phyloP scores from a whole-genome alignment of 1,284 basidiomycete species.

The Athelia psychrophila region DNA sequence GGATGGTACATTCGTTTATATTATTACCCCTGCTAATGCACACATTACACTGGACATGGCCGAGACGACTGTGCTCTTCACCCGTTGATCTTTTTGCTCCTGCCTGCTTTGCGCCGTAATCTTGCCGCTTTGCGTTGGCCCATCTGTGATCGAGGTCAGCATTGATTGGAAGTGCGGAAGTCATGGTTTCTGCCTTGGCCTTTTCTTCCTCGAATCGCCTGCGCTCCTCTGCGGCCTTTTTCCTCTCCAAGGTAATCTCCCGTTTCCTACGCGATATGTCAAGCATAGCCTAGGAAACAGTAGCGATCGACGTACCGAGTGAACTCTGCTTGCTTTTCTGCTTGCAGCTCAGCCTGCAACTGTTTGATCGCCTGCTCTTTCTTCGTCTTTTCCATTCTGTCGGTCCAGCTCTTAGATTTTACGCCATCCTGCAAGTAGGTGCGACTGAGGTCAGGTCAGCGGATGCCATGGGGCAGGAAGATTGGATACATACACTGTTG shows the following conservation, averaged over 20 bases:
- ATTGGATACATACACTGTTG: constrained; percentile 52
- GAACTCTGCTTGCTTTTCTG: constrained; percentile 70
- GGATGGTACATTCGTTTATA: constrained; percentile 4
- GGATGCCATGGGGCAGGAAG: constrained; percentile 4
- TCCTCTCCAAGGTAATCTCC: constrained; percentile 67
- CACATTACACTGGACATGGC: not conserved
- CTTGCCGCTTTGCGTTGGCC: constrained; percentile 73
- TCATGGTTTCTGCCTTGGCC: constrained; percentile 50
- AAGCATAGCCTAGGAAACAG: constrained; percentile 3
- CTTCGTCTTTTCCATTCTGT: constrained; percentile 65
- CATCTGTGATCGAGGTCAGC: constrained; percentile 47
- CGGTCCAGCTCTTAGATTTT: constrained; percentile 64
- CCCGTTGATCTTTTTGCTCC: constrained; percentile 76
- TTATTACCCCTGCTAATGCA: not conserved
- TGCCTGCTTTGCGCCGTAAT: constrained; percentile 64
- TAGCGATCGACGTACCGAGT: constrained; percentile 42
- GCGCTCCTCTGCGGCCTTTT: constrained; percentile 68
- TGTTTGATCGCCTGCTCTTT: constrained; percentile 68
- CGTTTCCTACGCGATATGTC: constrained; percentile 43
- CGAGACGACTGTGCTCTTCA: constrained; percentile 27
- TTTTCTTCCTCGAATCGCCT: constrained; percentile 69
- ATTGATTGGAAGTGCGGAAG: not conserved
- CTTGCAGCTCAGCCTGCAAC: constrained; percentile 67
- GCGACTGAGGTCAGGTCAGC: constrained; percentile 41
- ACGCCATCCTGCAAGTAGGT: constrained; percentile 63